Base-by-base conservation (phyloP, 2,329 filamentous ascomycete species). In the Botryotinia calthae region DNA sequence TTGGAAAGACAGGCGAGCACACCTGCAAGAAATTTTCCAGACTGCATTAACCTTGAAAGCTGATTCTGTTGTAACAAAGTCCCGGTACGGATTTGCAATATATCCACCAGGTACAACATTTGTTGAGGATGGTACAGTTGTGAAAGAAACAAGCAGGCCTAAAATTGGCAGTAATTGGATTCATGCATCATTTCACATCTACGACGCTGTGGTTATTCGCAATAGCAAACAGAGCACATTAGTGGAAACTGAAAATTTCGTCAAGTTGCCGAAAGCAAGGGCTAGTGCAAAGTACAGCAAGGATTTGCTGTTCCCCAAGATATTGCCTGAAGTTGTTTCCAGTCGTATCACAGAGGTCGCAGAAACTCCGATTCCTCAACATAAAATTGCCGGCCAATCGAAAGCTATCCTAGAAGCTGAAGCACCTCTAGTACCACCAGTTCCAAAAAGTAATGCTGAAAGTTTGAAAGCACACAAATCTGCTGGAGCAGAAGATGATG, bases 1-100 rank as follows among this genome's bases (percentile, higher is more conserved):
- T 25, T 75, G 64, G 42, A 71, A 74, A 61, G 42, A 72, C 54
- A 59, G 74, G 25, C 48, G 46, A 20, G 68, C 71, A 54, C 75
- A 68, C 34, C 65, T 76, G 7, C n/a, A n/a, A 20, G 70, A 66
- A 37, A 69, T 76, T n/a, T 76, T 76, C 28, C 51, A 76, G 28
- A 40, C 64, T 28, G 74, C 75, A 2, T 64, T 76, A 25, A 44
- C 16, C 37, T 71, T 76, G 37, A 76, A 76, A 54, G 70, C 72
- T 1, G 48, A 66, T 20, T 75, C 73, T 25, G 70, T 74, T 12
- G 25, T 65, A 6, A 73, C 73, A 7, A 71, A 76, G 22, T 46
- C 28, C 7, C 28, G 34, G 16, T 76, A 73, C 34, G 73, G 71
- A 69, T 76, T 76, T n/a, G 64, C 51, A n/a, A 42, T 75, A 22